Evolutionary conservation across 805 yeast species (phyloP), one percentile per base, ranked within the genome.

Genomic region (Ogataea pignaliae): DNA sequence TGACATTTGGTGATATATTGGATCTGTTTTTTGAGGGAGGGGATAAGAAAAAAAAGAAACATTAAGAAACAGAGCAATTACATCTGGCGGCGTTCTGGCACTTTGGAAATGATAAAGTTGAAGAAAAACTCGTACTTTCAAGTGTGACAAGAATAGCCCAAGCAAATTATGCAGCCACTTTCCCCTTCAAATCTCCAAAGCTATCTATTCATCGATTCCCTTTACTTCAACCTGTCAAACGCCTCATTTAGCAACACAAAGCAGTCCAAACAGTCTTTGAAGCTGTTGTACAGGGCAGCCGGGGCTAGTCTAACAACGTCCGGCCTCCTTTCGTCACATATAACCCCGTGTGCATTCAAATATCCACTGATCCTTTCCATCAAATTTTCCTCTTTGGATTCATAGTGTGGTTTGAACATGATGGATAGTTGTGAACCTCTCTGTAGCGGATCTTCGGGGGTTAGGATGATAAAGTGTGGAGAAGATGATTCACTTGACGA

Each of bases 261-360:
- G 9, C 79, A 79, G 2, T 54, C 43, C 31, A 56, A 67, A 12
- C 85, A 79, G 48, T 90, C 95, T 36, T 59, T 65, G 53, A 85
- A 85, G 1, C 85, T 78, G 56, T 88, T 90, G 68, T 90, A 90
- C 38, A 88, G 69, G 0, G 96, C 93, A 3, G 77, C 71, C 8
- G 98, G 97, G 0, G 96, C 91, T n/a, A 90, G 59, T 45, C 97
- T 70, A 34, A 91, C 79, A n/a, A 89, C 97, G 59, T 81, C 81
- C 1, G 97, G 97, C 58, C 88, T 73, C 59, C 98, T 74, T 59
- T 90, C 96, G 61, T 90, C 98, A 45, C 88, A 85, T 18, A 90
- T 76, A 1, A 88, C 78, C 3, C 88, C 97, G 5, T 63, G 51
- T 10, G 69, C 56, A 49, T 69, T 73, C 48, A 90, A 59, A 46